Conservation (phyloP, 1,284 basidiomycete genomes). For the Neonothopanus nambi region DNA sequence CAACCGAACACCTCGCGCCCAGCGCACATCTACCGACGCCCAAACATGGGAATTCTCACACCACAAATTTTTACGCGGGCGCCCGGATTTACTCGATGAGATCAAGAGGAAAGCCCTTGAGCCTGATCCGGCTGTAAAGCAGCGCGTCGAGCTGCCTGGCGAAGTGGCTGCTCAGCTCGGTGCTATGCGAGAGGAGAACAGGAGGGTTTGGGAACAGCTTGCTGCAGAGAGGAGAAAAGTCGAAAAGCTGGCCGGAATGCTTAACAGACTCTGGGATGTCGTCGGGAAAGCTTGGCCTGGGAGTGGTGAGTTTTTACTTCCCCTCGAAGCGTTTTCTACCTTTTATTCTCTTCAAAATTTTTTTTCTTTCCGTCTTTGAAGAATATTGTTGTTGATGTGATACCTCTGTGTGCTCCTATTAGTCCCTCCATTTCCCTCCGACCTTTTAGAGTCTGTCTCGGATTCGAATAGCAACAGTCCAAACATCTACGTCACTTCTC, state of each 20-base stretch:
- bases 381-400: neutral
- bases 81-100: slow-evolving; percentile 81
- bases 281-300: slow-evolving; percentile 54
- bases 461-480: slow-evolving; percentile 44
- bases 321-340: neutral
- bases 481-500: slow-evolving; percentile 73
- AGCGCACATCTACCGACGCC: slow-evolving; percentile 74
- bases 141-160: slow-evolving; percentile 73
- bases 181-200: slow-evolving; percentile 70
- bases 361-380: too few species aligned
- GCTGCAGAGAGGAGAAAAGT: slow-evolving; percentile 50
- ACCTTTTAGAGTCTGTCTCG: slow-evolving; percentile 49
- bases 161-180: slow-evolving; percentile 70
- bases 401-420: neutral
- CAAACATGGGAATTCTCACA: slow-evolving; percentile 91
- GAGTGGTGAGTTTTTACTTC: slow-evolving; percentile 39
- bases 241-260: slow-evolving; percentile 47
- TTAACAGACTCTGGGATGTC: slow-evolving; percentile 58
- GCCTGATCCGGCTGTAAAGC: slow-evolving; percentile 65
- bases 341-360: too few species aligned
- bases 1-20: slow-evolving; percentile 74
- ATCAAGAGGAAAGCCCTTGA: slow-evolving; percentile 86
- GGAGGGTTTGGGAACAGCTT: slow-evolving; percentile 57
- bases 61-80: slow-evolving; percentile 79
- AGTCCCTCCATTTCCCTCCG: slow-evolving; percentile 65